Conservation (phyloP, 169 alveolate species). For the Babesia gibsoni region DNA sequence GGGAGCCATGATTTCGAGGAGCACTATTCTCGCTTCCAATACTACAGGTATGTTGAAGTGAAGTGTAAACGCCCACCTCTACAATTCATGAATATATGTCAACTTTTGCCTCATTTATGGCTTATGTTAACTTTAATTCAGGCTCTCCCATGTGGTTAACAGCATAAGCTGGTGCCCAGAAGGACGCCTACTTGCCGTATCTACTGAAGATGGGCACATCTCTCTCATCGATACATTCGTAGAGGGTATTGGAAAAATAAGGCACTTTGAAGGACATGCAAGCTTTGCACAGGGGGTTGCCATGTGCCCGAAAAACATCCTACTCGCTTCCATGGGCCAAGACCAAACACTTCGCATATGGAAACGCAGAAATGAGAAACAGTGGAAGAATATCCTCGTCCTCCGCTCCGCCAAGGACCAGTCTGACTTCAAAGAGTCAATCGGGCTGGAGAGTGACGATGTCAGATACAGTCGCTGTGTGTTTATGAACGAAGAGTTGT, state of each 20-base stretch:
- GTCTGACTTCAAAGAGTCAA: slow-evolving; percentile 53
- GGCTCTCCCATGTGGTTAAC: slow-evolving; percentile 61
- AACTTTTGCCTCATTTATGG: no score
- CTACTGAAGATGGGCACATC: slow-evolving; percentile 66
- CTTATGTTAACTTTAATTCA: not conserved
- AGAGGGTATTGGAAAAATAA: slow-evolving; percentile 60
- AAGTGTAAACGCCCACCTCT: no score
- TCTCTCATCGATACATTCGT: slow-evolving; percentile 59
- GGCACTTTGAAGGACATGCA: slow-evolving; percentile 80
- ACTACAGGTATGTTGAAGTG: slow-evolving; percentile 67
- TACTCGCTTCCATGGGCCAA: slow-evolving; percentile 85
- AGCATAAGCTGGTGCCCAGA: slow-evolving; percentile 64
- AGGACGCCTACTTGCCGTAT: slow-evolving; percentile 42
- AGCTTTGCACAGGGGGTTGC: slow-evolving; percentile 81
- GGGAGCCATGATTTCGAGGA: slow-evolving; percentile 74
- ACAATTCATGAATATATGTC: no score
- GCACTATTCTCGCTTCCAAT: slow-evolving; percentile 74
- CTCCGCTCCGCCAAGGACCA: slow-evolving; percentile 37
- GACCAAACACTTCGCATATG: slow-evolving; percentile 79
- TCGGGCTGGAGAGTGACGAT: slow-evolving; percentile 34
- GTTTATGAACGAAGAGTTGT: slow-evolving; percentile 81
- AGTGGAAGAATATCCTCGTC: slow-evolving; percentile 69
- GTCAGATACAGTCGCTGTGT: slow-evolving; percentile 56
- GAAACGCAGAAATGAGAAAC: slow-evolving; percentile 71
- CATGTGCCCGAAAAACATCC: slow-evolving; percentile 71